These are phyloP conservation scores for Diaporthe humulicola DNA, from an alignment of 2,329 filamentous ascomycete species.

Conservation along the genomic window DNA sequence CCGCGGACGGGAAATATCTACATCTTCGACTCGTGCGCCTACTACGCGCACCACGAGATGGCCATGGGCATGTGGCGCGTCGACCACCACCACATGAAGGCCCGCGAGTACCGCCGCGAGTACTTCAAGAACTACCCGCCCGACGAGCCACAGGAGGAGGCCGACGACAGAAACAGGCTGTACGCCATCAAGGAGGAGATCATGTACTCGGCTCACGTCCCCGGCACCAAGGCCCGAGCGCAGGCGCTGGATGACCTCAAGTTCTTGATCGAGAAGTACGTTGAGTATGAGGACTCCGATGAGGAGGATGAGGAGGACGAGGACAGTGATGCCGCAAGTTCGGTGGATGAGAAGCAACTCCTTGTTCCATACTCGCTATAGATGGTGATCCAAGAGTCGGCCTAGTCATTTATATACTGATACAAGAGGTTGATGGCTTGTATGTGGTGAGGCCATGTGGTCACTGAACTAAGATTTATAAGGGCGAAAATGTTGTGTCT, in stretches of 20 bases:
- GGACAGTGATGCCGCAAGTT: neutral
- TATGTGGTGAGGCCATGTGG: neutral
- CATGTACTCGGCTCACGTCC: slow-evolving; percentile 36
- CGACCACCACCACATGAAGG: slow-evolving; percentile 39
- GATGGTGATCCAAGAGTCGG: neutral
- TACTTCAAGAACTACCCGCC: slow-evolving; percentile 38
- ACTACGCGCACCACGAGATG: slow-evolving; percentile 58
- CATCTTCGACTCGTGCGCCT: slow-evolving; percentile 54
- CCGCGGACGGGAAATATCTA: slow-evolving; percentile 47
- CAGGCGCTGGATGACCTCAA: slow-evolving; percentile 26
- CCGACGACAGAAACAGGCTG: slow-evolving; percentile 37
- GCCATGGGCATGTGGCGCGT: slow-evolving; percentile 50
- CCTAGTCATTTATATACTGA: neutral
- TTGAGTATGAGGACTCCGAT: slow-evolving; percentile 23
- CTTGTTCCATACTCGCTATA: slow-evolving; percentile 8
- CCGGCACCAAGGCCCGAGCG: slow-evolving; percentile 24
- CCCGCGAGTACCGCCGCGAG: slow-evolving; percentile 34
- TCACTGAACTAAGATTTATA: neutral
- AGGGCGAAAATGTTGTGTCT: neutral
- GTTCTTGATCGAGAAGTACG: slow-evolving; percentile 31
- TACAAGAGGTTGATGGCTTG: neutral
- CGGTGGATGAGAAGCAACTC: slow-evolving; percentile 1
- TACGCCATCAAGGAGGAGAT: slow-evolving; percentile 34
- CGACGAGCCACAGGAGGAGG: slow-evolving; percentile 38
- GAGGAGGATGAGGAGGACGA: slow-evolving; percentile 2